phyloP scores from a whole-genome alignment of 148 eudicot species.

The Arbutus unedo region DNA sequence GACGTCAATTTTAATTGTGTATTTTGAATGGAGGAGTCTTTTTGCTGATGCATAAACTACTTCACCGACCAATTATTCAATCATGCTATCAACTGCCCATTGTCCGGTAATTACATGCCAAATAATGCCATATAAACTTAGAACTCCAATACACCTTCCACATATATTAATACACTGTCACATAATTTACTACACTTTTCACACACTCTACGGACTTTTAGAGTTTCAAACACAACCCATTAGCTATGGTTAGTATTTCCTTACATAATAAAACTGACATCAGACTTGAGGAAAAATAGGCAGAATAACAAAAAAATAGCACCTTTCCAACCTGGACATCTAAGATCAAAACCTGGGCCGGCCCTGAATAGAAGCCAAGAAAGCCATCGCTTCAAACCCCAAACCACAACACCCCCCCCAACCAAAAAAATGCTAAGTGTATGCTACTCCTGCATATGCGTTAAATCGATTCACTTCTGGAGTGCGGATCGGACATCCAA shows the following conservation, averaged over 20 bases:
- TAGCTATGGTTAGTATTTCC: not conserved
- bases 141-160: not conserved
- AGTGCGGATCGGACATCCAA: too few relatives aligned
- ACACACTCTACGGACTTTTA: not conserved
- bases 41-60: not conserved
- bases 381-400: too few relatives aligned
- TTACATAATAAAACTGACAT: not conserved
- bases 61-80: not conserved
- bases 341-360: not conserved
- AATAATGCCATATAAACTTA: not conserved
- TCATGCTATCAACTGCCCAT: not conserved
- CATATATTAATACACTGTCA: not conserved
- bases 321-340: not conserved
- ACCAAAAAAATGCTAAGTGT: too few relatives aligned
- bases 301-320: not conserved
- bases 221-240: not conserved
- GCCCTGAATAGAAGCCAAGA: too few relatives aligned
- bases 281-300: not conserved
- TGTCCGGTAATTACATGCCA: not conserved
- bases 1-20: too few relatives aligned
- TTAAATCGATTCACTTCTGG: too few relatives aligned
- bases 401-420: too few relatives aligned
- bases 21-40: not conserved
- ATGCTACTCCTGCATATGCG: too few relatives aligned
- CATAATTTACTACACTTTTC: not conserved